These are phyloP conservation scores for Trypanosoma melophagium DNA, from an alignment of 208 protist species.

Conservation along the genomic window DNA sequence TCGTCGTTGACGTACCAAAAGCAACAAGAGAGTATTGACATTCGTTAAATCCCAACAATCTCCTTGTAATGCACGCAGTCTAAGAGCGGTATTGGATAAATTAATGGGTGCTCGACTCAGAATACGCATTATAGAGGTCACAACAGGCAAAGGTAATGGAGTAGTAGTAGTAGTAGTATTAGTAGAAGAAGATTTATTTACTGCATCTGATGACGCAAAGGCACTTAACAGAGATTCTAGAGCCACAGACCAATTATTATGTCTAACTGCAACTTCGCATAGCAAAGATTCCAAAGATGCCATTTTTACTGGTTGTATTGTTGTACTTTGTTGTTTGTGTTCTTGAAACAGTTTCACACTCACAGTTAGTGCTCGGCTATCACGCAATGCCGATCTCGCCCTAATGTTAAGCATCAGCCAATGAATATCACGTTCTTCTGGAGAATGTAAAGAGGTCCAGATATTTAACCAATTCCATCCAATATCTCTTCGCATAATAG, in stretches of 20 bases:
- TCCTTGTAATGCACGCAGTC: conserved; percentile 38
- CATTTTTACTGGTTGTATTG: neutral
- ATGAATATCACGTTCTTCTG: conserved; percentile 25
- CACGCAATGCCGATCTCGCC: conserved; percentile 47
- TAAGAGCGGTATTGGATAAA: conserved; percentile 68
- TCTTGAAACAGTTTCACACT: conserved; percentile 23
- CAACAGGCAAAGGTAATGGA: conserved; percentile 36
- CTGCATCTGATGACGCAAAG: conserved; percentile 12
- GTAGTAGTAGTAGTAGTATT: neutral
- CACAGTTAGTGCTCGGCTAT: conserved; percentile 32
- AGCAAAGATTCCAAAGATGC: conserved; percentile 28
- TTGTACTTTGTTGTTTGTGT: neutral
- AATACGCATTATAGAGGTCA: conserved; percentile 37
- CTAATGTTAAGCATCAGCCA: conserved; percentile 43
- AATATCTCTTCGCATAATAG: conserved; percentile 32
- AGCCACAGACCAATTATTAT: conserved; percentile 53
- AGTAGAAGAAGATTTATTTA: conserved; percentile 7
- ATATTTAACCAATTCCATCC: conserved; percentile 49
- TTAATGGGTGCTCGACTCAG: conserved; percentile 54
- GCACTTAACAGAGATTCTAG: conserved; percentile 33
- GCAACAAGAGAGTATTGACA: conserved; percentile 40
- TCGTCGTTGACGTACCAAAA: conserved; percentile 62
- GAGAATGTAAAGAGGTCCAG: conserved; percentile 39
- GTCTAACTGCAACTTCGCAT: conserved; percentile 43
- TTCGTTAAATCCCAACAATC: conserved; percentile 40